Conservation (phyloP, 495 filamentous ascomycete genomes). For the Neurospora discreta region DNA sequence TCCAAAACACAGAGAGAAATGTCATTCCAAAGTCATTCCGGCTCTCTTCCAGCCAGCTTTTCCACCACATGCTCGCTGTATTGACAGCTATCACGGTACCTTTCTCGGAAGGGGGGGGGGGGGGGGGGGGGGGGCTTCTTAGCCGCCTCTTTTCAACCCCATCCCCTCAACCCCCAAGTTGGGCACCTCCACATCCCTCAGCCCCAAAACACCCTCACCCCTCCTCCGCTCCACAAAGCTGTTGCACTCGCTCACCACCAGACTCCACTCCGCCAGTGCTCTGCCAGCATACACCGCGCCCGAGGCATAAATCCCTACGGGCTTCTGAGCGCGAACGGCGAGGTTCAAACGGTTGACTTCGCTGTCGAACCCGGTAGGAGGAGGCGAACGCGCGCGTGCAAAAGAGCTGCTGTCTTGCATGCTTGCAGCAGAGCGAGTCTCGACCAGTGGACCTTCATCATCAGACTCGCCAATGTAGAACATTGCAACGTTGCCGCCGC, state of each 20-base stretch:
- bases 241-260: conserved; percentile 79
- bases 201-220: conserved; percentile 68
- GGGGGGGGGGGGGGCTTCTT: not conserved
- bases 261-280: conserved; percentile 83
- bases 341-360: conserved; percentile 3
- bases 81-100: not conserved
- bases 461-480: conserved; percentile 1
- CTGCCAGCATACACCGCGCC: conserved; percentile 67
- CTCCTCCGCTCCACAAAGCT: conserved; percentile 82
- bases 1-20: not conserved
- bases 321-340: conserved; percentile 24
- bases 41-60: not conserved
- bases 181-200: conserved; percentile 77
- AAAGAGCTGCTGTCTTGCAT: not conserved
- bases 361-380: conserved; percentile 4
- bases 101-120: no score
- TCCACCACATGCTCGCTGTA: not conserved
- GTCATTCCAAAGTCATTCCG: not conserved
- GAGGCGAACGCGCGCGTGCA: not conserved
- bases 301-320: conserved; percentile 25
- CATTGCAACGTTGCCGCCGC: conserved; percentile 8
- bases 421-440: not conserved
- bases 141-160: conserved; percentile 36
- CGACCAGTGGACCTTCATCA: conserved; percentile 2
- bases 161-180: conserved; percentile 78